Evolutionary conservation across 345 rosid genomes (phyloP), one percentile per base, ranked within the genome.

Genomic region (Citrus medica): DNA sequence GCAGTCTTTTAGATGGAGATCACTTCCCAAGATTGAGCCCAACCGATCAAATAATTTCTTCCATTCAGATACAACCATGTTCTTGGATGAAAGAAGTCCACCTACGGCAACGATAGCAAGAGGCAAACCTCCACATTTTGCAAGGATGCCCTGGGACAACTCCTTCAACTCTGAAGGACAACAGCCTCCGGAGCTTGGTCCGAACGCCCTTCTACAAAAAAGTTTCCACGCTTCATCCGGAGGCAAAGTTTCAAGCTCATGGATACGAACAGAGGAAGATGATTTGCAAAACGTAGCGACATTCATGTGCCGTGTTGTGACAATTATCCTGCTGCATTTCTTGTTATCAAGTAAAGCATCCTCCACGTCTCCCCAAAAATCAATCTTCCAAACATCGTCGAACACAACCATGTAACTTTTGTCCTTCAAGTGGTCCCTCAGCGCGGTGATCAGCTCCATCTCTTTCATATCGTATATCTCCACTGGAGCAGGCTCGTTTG

Each of bases 401-500:
- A 82, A 82, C 28, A 79, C 74, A 40, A 79, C 24, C 13, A 79
- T 8, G 30, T 76, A 83, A 74, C 24, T 79, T 51, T 79, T 76
- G 24, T 48, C 60, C 21, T n/a, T 17, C 16, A 79, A 65, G 63
- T 67, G 73, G 16, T 48, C 66, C 48, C 80, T 71, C 46, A 77
- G 53, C 16, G 37, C 8, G 14, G 13, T 38, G 5, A 82, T 74
- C 37, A 82, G 67, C 0, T 16, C 21, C 17, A 1, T 58, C 59
- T 70, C 72, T 3, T 71, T 71, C 85, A 78, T 74, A 8, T 30
- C 6, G 12, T 19, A 27, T 3, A 75, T 58, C 3, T 64, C 55
- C 5, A 1, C 35, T 4, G 35, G 6, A 33, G 35, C 6, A 33
- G 71, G 69, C 24, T 3, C 5, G n/a, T 33, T 35, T 16, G 24